Evolutionary conservation across 441 rosid genomes (phyloP).

Genomic region (Populus hybrid): DNA sequence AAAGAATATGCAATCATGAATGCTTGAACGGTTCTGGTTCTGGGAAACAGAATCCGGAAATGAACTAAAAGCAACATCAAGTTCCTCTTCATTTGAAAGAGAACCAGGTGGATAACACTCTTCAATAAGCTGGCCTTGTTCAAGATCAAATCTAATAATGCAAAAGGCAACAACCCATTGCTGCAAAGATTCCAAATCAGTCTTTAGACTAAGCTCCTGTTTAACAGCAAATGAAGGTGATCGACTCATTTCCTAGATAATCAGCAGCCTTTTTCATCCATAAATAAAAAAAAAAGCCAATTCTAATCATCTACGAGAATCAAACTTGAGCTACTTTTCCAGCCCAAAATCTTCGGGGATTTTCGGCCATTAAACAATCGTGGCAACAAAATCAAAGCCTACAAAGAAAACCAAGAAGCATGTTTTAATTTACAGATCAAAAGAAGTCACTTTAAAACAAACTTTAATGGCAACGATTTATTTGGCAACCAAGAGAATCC

Average conservation of each 20-base stretch:
- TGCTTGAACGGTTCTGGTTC: slow-evolving; percentile 81
- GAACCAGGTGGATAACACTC: slow-evolving; percentile 76
- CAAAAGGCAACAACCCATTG: slow-evolving; percentile 90
- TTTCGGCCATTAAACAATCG: slow-evolving; percentile 4
- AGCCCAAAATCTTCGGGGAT: slow-evolving; percentile 2
- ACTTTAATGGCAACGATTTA: not conserved
- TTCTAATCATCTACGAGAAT: slow-evolving; percentile 21
- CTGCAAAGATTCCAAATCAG: slow-evolving; percentile 64
- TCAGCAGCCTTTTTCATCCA: slow-evolving; percentile 28
- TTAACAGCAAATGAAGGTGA: slow-evolving; percentile 82
- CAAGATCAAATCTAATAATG: slow-evolving; percentile 90
- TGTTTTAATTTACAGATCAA: not conserved
- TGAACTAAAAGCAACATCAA: slow-evolving; percentile 85
- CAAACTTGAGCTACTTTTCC: slow-evolving; percentile 11
- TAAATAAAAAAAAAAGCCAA: slow-evolving; percentile 17
- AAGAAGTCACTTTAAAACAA: not conserved
- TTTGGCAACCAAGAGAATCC: not conserved
- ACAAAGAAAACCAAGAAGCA: slow-evolving; percentile 10
- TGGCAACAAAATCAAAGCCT: slow-evolving; percentile 13
- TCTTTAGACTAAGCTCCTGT: slow-evolving; percentile 59
- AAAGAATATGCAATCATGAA: slow-evolving; percentile 95
- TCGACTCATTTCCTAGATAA: slow-evolving; percentile 67
- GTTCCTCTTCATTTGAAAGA: slow-evolving; percentile 81
- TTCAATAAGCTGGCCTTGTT: slow-evolving; percentile 95
- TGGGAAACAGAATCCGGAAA: slow-evolving; percentile 97